Base-by-base conservation (phyloP, 306 rosid genomes). In the Begonia fuchsioides region DNA sequence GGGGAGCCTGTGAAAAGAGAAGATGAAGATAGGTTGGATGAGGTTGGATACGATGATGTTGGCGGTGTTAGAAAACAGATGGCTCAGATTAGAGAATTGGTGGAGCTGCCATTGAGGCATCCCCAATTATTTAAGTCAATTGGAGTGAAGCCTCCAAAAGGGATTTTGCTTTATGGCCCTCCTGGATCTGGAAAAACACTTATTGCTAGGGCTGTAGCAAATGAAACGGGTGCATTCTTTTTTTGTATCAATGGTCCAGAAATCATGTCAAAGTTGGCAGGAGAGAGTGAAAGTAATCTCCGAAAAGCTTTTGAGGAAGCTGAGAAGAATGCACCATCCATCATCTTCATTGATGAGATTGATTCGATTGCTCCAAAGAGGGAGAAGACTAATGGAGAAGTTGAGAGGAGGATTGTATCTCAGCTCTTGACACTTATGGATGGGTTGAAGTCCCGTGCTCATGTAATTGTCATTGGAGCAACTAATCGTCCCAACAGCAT, bases 401-500 rank as follows among this genome's bases (percentile, higher is more conserved):
- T 75, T 35, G 82, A 79, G 68, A 66, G 87, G 58, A 51, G 87
- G 65, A 75, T 79, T 46, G 87, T 79, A 52, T 79, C 82, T 13
- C 82, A 79, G 46, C 79, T 79, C 43, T 56, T 79, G 71, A 79
- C 82, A 41, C 77, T 79, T 39, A 79, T 75, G 87, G 87, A 79
- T 39, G 87, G 87, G 45, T 26, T 79, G 44, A 64, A 79, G 67
- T 75, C 82, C 4, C 72, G 79, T 50, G 79, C 82, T 26, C 87
- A 79, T 46, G 87, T 79, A 26, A 79, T 79, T 58, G 76, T 69
- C 16, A 75, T 79, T 35, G 87, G 87, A 12, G 87, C 87, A 32
- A 79, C 87, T n/a, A 79, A 75, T 69, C 82, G 82, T 20, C 82
- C 82, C 12, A 79, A 79, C 68, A 75, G 79, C 63, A 75, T 79